A percentile compares a stretch with the other conserved stretches of the same genome.
Conservation (phyloP, 805 yeast genomes). For the Blastobotrys terrestris region DNA sequence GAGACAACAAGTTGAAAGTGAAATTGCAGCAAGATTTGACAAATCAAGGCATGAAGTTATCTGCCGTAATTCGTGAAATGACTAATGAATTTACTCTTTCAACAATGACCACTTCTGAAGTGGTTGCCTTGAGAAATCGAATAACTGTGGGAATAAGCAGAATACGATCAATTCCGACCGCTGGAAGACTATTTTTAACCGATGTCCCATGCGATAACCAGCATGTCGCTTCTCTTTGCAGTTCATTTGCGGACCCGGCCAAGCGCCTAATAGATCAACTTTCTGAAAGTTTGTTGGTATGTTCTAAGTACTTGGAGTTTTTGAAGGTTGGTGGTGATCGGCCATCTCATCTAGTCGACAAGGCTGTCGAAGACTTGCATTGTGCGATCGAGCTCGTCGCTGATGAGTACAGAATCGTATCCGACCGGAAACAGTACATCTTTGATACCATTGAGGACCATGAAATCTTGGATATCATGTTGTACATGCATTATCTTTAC, state of each 20-base stretch:
- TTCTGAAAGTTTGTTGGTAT: conserved; percentile 3
- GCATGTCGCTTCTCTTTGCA: conserved; percentile 3
- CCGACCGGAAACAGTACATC: conserved; percentile 14
- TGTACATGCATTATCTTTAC: conserved; percentile 37
- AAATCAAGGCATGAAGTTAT: conserved; percentile 29
- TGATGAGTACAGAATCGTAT: conserved; percentile 1
- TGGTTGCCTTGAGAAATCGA: conserved; percentile 37
- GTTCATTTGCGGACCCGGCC: conserved; percentile 4
- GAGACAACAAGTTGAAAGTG: conserved; percentile 19
- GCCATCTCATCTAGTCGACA: background rate
- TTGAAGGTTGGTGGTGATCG: conserved; percentile 6
- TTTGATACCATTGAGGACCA: conserved; percentile 21
- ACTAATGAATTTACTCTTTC: conserved; percentile 37
- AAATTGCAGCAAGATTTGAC: conserved; percentile 30
- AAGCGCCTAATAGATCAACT: conserved; percentile 7
- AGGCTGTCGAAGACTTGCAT: background rate
- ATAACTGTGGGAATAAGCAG: conserved; percentile 38
- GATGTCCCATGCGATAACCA: background rate
- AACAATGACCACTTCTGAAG: conserved; percentile 28
- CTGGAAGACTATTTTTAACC: conserved; percentile 6
- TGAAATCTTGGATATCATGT: conserved; percentile 35
- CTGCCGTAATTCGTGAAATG: conserved; percentile 41
- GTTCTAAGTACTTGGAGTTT: conserved; percentile 15
- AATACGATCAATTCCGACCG: conserved; percentile 35
- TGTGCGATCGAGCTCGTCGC: background rate